Evolutionary conservation across 2,329 filamentous ascomycete genomes (phyloP).

Genomic region (Atkinsonella texensis): DNA sequence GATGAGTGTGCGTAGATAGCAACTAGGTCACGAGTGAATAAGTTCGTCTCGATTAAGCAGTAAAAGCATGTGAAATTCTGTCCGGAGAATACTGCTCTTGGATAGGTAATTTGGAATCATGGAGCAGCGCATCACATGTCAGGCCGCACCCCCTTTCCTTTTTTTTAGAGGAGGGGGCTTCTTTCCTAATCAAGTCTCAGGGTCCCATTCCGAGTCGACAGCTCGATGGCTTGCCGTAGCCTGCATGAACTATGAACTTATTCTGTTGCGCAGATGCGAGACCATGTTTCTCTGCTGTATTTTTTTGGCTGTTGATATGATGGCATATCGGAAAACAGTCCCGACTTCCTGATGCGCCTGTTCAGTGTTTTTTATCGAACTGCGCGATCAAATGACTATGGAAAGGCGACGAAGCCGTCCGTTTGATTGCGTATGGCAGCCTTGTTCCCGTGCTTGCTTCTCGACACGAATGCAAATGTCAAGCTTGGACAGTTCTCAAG

Average conservation of each 20-base stretch:
- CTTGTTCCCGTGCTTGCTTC: neutral
- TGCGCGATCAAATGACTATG: no score
- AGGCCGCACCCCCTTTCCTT: neutral
- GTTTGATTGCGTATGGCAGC: neutral
- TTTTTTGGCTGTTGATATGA: neutral
- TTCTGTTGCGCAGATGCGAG: neutral
- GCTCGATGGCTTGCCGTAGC: neutral
- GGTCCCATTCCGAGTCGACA: neutral
- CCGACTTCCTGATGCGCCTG: no score
- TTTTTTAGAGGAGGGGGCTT: neutral
- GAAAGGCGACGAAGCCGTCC: neutral
- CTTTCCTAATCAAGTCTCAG: neutral
- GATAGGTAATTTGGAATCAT: neutral
- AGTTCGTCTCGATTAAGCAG: no score
- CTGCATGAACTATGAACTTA: neutral
- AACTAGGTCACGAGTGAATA: no score
- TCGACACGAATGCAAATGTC: no score
- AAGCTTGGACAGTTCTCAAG: no score
- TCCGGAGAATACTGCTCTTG: neutral
- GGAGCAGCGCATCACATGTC: neutral
- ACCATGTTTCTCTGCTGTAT: neutral
- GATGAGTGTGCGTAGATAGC: no score
- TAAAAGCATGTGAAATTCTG: neutral
- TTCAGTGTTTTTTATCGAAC: no score
- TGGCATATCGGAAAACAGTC: neutral